Evolutionary conservation across 805 yeast species (phyloP).

Genomic region (Myxozyma lipomycoides): DNA sequence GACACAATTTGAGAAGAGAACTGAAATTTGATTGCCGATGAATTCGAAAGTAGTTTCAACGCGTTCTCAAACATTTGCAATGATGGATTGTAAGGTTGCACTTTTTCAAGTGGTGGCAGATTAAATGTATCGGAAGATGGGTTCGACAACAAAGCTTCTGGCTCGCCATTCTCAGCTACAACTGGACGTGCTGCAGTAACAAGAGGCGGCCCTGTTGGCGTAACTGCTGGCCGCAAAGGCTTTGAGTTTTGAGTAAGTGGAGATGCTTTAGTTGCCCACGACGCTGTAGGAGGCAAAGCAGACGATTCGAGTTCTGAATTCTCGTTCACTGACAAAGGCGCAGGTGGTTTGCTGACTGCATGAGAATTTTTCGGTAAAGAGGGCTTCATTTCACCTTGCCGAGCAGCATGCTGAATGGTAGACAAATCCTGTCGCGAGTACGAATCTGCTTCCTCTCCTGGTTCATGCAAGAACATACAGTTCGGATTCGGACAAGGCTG

Average conservation of each 20-base stretch:
- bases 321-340: slow-evolving; percentile 11
- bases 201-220: slow-evolving; percentile 37
- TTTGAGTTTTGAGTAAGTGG: slow-evolving; percentile 36
- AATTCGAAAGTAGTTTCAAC: slow-evolving; percentile 26
- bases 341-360: background rate
- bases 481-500: slow-evolving; percentile 97
- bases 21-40: slow-evolving; percentile 30
- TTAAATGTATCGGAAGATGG: background rate
- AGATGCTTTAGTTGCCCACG: slow-evolving; percentile 52
- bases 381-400: slow-evolving; percentile 33
- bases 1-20: slow-evolving; percentile 31
- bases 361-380: slow-evolving; percentile 7
- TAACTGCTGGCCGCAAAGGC: slow-evolving; percentile 4
- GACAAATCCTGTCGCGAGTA: slow-evolving; percentile 85
- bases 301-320: slow-evolving; percentile 38
- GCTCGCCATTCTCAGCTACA: slow-evolving; percentile 37
- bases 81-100: slow-evolving; percentile 9
- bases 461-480: slow-evolving; percentile 98
- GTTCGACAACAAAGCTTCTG: slow-evolving; percentile 33
- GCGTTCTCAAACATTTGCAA: slow-evolving; percentile 23
- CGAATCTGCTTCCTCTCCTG: slow-evolving; percentile 98
- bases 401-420: slow-evolving; percentile 52
- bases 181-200: slow-evolving; percentile 58
- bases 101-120: slow-evolving; percentile 7
- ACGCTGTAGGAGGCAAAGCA: slow-evolving; percentile 66